Percentiles rank a stretch among this genome's conserved stretches.
Evolutionary conservation across 306 rosid species (phyloP).

Genomic region (Castanospermum australe): DNA sequence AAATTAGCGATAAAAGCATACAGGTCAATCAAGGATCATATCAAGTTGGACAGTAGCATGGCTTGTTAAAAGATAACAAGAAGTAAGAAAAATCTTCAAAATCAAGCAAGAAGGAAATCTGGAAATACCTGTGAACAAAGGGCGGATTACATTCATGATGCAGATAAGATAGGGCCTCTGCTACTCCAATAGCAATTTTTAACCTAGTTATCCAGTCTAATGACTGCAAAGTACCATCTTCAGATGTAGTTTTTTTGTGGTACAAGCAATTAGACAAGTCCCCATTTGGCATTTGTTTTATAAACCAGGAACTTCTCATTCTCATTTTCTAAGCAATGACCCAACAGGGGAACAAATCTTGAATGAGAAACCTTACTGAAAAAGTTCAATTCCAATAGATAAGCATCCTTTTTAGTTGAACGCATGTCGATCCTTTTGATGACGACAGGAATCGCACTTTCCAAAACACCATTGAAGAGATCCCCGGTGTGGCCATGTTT

Average conservation of each 20-base stretch:
- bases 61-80: not conserved
- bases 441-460: conserved; percentile 65
- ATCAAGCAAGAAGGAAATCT: conserved; percentile 6
- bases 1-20: not conserved
- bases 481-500: conserved; percentile 89
- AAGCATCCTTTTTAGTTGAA: conserved; percentile 51
- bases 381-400: conserved; percentile 70
- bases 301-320: conserved; percentile 84
- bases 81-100: not conserved
- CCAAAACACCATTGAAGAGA: conserved; percentile 72
- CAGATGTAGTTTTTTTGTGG: conserved; percentile 50
- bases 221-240: conserved; percentile 75
- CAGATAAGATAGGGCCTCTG: conserved; percentile 82
- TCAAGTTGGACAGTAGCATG: not conserved
- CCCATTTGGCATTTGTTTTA: conserved; percentile 72
- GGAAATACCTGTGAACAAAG: conserved; percentile 78
- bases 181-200: conserved; percentile 89
- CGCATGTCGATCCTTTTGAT: conserved; percentile 69
- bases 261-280: conserved; percentile 77
- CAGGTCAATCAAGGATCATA: not conserved
- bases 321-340: conserved; percentile 86
- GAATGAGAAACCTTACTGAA: conserved; percentile 69
- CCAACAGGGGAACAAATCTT: conserved; percentile 79
- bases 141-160: conserved; percentile 92
- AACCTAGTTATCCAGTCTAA: conserved; percentile 97